Conservation (phyloP, 2,329 filamentous ascomycete genomes). For the Talaromyces amestolkiae region DNA sequence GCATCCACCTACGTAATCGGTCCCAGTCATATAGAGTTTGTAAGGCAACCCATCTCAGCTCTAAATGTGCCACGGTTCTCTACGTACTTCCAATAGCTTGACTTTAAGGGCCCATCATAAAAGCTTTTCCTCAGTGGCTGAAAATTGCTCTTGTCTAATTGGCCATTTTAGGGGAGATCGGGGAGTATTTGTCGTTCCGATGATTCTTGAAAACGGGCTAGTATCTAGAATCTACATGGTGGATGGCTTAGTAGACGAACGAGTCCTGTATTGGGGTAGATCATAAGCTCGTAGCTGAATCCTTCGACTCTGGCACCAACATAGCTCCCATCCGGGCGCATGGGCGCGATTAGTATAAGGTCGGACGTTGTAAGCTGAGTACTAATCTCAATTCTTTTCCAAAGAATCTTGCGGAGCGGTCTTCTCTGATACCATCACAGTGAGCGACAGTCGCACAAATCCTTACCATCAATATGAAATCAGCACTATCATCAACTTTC, state of each 20-base stretch:
- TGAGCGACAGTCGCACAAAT: background rate
- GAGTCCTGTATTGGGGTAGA: background rate
- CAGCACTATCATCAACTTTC: background rate
- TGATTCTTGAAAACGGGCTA: background rate
- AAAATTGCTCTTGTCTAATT: background rate
- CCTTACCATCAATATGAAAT: slow-evolving; percentile 2
- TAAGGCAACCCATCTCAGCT: background rate
- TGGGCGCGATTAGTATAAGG: background rate
- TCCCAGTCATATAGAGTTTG: background rate
- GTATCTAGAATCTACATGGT: background rate
- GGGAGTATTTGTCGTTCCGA: background rate
- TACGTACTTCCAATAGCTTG: background rate
- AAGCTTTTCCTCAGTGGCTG: background rate
- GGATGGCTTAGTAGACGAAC: background rate
- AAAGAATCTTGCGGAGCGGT: background rate
- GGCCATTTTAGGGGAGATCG: background rate
- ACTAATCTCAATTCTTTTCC: background rate
- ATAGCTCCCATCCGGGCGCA: background rate
- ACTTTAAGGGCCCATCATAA: background rate
- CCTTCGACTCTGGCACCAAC: background rate
- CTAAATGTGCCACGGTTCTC: background rate
- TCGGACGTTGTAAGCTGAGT: background rate
- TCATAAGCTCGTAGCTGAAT: background rate
- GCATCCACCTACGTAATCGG: background rate
- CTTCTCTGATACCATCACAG: background rate